These are phyloP conservation scores for Blepharisma stoltei DNA, from an alignment of 73 alveolate genomes.

Conservation along the genomic window DNA sequence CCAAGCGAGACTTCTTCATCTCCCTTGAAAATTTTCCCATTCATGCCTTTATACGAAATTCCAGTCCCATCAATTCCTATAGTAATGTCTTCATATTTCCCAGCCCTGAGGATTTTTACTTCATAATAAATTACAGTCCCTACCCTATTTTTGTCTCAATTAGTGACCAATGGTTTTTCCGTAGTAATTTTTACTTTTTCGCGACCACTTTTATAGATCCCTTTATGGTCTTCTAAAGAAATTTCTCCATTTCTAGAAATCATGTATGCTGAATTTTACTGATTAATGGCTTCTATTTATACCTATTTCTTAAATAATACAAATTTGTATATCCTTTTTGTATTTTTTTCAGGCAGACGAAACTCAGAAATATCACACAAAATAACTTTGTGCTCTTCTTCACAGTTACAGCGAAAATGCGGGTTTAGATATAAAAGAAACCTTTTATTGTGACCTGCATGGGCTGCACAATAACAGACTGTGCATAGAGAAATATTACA, in stretches of 20 bases:
- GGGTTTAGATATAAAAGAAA: background rate
- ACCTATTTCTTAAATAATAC: background rate
- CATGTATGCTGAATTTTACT: background rate
- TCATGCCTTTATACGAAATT: background rate
- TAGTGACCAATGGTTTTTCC: background rate
- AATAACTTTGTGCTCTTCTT: background rate
- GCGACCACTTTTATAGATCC: background rate
- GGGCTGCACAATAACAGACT: background rate
- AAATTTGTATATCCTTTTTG: background rate
- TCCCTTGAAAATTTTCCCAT: background rate
- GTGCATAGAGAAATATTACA: background rate
- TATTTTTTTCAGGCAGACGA: background rate
- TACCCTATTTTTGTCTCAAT: background rate
- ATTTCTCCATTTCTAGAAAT: background rate
- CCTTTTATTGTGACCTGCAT: background rate
- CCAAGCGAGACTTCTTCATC: background rate
- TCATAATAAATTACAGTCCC: background rate
- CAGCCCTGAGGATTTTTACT: constrained; percentile 13
- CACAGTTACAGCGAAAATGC: background rate
- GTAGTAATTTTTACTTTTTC: background rate
- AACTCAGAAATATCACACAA: background rate
- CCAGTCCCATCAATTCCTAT: background rate
- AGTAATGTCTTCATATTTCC: background rate
- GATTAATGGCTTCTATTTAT: background rate
- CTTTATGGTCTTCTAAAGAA: background rate